Evolutionary conservation across 2,329 filamentous ascomycete species (phyloP), one percentile per base, ranked within the genome.

Genomic region (Fusarium chlamydosporum): DNA sequence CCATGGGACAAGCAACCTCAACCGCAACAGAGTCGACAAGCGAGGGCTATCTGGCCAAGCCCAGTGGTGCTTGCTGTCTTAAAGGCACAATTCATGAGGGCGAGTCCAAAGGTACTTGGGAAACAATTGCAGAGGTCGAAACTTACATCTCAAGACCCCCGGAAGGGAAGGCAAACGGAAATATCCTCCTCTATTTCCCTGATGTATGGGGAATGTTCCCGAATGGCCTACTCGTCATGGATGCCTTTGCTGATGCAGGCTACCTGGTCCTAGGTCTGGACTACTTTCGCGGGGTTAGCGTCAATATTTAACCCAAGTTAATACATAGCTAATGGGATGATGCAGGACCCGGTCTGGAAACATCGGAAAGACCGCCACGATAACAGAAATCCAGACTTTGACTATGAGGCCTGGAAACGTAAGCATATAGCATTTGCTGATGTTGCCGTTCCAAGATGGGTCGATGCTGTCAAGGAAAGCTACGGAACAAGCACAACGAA

Each of bases 171-270:
- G 46, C 8, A n/a, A 57, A 57, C 18, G 54, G 47, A 12, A 53
- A 57, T 9, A 57, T 57, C 1, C 23, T 57, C 15, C 37, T 57
- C 2, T 57, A 57, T 11, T 57, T 57, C 23, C 54, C 47, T 34
- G 54, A 57, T n/a, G 54, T 57, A 41, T 57, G 54, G 54, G 47
- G 54, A 20, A 57, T 57, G 54, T 57, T 57, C 29, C 47, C 54
- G 2, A 57, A 57, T 16, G 54, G 54, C 8, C 26, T 57, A 6
- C 12, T 57, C 11, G 54, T 57, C 35, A 57, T 57, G 54, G 54
- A 57, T 18, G 37, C 54, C 3, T 57, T 57, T 16, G 54, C 47
- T 11, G 54, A 57, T 34, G 46, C 54, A 35, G 54, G 54, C 10
- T 57, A 57, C 20, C 20, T 57, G 4, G 54, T 57, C 13, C 11